These are phyloP conservation scores for Xylariaceae sp. DNA, from an alignment of 2,329 filamentous ascomycete species.

Conservation along the genomic window DNA sequence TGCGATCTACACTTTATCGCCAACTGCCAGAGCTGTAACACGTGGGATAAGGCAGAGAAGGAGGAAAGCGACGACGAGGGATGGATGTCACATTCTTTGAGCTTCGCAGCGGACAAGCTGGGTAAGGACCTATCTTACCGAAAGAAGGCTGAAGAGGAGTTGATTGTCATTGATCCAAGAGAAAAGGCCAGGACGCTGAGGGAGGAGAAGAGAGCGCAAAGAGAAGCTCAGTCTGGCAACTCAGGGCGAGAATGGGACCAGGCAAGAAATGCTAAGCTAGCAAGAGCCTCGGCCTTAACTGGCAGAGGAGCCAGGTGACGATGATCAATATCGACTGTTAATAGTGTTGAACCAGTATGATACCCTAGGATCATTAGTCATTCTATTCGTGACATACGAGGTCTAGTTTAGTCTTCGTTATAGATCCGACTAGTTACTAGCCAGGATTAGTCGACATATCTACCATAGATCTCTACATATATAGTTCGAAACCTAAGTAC, in stretches of 20 bases:
- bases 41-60: conserved; percentile 69
- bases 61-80: conserved; percentile 63
- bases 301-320: conserved; percentile 59
- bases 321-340: not conserved
- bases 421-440: conserved; percentile 6
- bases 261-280: conserved; percentile 59
- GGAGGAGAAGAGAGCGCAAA: conserved; percentile 63
- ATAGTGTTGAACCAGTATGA: conserved; percentile 5
- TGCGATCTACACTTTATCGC: conserved; percentile 97
- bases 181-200: conserved; percentile 77
- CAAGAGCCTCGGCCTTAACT: conserved; percentile 54
- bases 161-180: conserved; percentile 90
- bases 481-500: no score
- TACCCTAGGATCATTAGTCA: conserved; percentile 6
- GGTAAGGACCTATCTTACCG: conserved; percentile 93
- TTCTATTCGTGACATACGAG: not conserved
- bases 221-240: conserved; percentile 54
- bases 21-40: conserved; percentile 87
- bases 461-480: not conserved
- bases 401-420: no score
- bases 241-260: conserved; percentile 63
- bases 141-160: conserved; percentile 85
- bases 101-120: conserved; percentile 84
- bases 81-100: conserved; percentile 87
- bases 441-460: not conserved